These are phyloP conservation scores for Calendula officinalis DNA, from an alignment of 129 eudicot species.

Conservation along the genomic window DNA sequence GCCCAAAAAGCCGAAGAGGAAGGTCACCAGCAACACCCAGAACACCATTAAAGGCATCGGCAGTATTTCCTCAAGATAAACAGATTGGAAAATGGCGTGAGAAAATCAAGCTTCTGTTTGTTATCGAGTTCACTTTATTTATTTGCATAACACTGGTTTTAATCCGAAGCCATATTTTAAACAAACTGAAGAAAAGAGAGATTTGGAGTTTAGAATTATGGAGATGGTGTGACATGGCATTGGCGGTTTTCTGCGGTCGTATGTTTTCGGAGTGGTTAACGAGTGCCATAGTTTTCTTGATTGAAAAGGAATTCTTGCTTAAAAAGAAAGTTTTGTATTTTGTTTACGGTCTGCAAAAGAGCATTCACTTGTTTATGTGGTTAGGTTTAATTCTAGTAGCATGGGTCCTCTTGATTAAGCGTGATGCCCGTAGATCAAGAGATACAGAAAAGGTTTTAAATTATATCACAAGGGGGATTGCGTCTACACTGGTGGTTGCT, in stretches of 20 bases:
- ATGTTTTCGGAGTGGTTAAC: constrained; percentile 64
- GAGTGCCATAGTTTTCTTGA: constrained; percentile 48
- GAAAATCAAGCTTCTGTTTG: constrained; percentile 38
- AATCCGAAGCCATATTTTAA: constrained; percentile 41
- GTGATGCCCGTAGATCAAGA: constrained; percentile 24
- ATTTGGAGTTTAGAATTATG: constrained; percentile 54
- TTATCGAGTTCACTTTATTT: constrained; percentile 45
- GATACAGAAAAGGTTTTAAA: constrained; percentile 41
- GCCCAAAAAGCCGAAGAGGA: constrained; percentile 26
- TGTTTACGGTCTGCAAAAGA: constrained; percentile 53
- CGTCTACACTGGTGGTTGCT: constrained; percentile 66
- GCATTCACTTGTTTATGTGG: constrained; percentile 76
- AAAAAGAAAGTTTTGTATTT: constrained; percentile 78
- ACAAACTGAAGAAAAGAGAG: constrained; percentile 9
- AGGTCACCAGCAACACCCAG: constrained; percentile 46
- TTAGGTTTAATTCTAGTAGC: constrained; percentile 66
- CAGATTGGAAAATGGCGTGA: constrained; percentile 20
- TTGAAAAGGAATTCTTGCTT: constrained; percentile 57
- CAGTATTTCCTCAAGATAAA: constrained; percentile 19
- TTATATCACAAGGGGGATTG: constrained; percentile 67
- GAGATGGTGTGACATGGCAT: constrained; percentile 61
- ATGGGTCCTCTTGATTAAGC: constrained; percentile 65
- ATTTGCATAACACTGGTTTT: constrained; percentile 37
- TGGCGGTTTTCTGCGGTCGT: constrained; percentile 71
- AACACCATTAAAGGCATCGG: too few relatives aligned